Evolutionary conservation across 805 yeast genomes (phyloP), one percentile per base, ranked within the genome.

Genomic region (Metschnikowia chrysomelidarum): DNA sequence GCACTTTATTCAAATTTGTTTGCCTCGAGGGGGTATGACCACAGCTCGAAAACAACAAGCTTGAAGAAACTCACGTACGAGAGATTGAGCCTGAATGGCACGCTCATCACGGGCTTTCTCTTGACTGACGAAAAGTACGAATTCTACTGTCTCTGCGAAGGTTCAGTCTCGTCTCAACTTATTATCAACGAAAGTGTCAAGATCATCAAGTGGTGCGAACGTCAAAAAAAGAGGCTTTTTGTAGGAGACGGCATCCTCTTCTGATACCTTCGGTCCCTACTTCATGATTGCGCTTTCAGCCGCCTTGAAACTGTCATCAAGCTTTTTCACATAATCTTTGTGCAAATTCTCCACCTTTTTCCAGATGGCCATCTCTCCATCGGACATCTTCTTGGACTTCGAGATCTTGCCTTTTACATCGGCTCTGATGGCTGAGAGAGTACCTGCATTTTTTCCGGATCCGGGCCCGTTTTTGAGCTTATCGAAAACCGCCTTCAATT

Each of bases 171-270:
- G 27, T 76, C 80, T 27, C 75, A 75, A 24, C 67, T 73, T 0
- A 59, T 88, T 40, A 72, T 82, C 11, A 64, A 64, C 14, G 78
- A 86, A 41, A 80, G 88, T 24, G 69, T 78, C 33, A 67, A 69
- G 14, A 76, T 87, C 10, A 78, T 84, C 7, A 69, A 69, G 31
- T 89, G 96, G 96, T 81, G 94, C 48, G 70, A 75, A 41, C 76
- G 71, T 43, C 75, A 85, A 46, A 83, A 83, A 43, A 78, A 76
- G 34, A 63, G 93, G 24, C 55, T 87, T 22, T 87, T 87, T 54
- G 77, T 83, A 8, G 75, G 78, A 15, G 80, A 79, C n/a, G 93
- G 93, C 12, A 29, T 31, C 5, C 18, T 20, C 7, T 47, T 46
- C 21, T 44, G 30, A 28, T 9, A 11, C 10, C 11, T n/a, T 10